phyloP scores from a whole-genome alignment of 306 rosid genomes.

The Hylodesmum podocarpum region DNA sequence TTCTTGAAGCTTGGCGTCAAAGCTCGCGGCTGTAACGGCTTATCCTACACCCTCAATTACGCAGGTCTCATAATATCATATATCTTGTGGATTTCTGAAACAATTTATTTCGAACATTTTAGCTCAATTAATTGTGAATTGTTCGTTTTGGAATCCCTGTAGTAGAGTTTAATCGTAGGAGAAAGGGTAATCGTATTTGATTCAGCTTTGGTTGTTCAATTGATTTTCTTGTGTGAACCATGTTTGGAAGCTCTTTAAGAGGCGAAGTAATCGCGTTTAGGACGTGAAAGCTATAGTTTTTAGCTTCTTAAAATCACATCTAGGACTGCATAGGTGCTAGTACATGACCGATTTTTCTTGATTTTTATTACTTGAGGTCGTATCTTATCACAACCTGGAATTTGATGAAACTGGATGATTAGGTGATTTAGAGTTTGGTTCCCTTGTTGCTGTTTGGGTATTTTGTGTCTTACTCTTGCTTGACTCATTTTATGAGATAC shows the following conservation, averaged over 20 bases:
- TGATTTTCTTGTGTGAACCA: not conserved
- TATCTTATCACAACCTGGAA: not conserved
- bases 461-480: not conserved
- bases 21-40: conserved; percentile 95
- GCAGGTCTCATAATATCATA: conserved; percentile 49
- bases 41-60: conserved; percentile 85
- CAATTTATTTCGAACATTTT: not conserved
- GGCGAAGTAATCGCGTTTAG: too few species aligned
- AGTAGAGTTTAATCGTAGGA: not conserved
- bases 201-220: not conserved
- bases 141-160: not conserved
- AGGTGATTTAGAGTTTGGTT: not conserved
- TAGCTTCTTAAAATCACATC: too few species aligned
- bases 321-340: not conserved
- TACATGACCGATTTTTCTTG: not conserved
- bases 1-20: conserved; percentile 86
- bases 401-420: not conserved
- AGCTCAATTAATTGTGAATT: not conserved
- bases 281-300: too few species aligned
- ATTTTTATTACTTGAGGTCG: not conserved
- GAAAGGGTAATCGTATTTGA: not conserved
- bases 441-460: not conserved
- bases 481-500: not conserved
- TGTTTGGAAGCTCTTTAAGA: too few species aligned
- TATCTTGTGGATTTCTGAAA: not conserved